Evolutionary conservation across 176 grass and related monocot species (phyloP).

Genomic region (Phragmites australis): DNA sequence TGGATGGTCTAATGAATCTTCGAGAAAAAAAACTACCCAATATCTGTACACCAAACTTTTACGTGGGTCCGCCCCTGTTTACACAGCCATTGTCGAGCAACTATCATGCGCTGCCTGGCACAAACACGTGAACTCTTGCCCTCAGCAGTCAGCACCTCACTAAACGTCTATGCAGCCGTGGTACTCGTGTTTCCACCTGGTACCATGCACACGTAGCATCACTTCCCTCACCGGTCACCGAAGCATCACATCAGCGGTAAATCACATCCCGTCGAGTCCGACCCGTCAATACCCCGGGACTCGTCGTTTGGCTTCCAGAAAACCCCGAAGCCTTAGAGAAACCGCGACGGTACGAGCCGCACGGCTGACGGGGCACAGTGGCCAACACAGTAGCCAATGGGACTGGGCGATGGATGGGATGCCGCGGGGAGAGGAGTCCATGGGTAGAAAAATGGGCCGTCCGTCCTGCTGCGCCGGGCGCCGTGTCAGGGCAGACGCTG

Average conservation of each 20-base stretch:
- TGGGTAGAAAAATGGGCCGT: not conserved
- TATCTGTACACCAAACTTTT: too few species aligned
- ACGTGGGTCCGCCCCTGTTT: too few species aligned
- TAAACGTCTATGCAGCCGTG: too few species aligned
- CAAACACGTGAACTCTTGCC: too few species aligned
- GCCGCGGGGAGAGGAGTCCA: not conserved
- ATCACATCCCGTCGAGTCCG: not conserved
- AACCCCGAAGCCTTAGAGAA: conserved; percentile 12
- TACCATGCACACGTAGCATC: too few species aligned
- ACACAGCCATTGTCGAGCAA: too few species aligned
- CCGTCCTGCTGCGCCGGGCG: conserved; percentile 35
- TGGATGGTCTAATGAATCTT: too few species aligned
- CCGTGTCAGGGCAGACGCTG: conserved; percentile 34
- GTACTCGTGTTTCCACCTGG: too few species aligned
- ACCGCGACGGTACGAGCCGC: not conserved
- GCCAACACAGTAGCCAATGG: not conserved
- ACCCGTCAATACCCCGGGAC: not conserved
- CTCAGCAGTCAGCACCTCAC: too few species aligned
- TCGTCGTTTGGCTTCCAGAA: not conserved
- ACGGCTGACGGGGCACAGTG: conserved; percentile 29
- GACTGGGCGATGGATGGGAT: not conserved
- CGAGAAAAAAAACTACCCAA: too few species aligned
- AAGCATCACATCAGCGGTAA: not conserved
- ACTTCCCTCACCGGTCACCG: not conserved
- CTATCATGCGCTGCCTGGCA: too few species aligned